Conservation (phyloP, 768 basidiomycete species). For the Calocera viscosa region DNA sequence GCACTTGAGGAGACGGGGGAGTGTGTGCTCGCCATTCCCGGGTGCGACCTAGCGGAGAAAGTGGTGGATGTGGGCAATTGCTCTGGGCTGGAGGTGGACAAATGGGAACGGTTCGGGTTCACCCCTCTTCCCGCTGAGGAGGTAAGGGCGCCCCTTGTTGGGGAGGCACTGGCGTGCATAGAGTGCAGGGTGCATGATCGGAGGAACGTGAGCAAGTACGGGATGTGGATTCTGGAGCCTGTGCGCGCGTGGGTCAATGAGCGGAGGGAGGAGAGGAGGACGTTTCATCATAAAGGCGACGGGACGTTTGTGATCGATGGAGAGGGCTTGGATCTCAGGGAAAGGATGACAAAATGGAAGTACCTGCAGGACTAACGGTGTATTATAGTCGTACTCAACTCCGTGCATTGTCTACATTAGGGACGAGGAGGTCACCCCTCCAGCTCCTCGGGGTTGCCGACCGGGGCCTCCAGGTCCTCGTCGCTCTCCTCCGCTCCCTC, state of each 20-base stretch:
- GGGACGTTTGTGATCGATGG: slow-evolving; percentile 11
- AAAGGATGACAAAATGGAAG: slow-evolving; percentile 10
- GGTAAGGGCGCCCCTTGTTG: neutral
- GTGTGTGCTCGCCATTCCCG: slow-evolving; percentile 6
- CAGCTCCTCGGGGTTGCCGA: neutral
- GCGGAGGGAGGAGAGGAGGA: slow-evolving; percentile 6
- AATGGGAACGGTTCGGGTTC: neutral
- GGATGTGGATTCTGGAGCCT: slow-evolving; percentile 4
- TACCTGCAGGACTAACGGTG: slow-evolving; percentile 9
- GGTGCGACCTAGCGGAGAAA: neutral
- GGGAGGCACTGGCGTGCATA: slow-evolving; percentile 6
- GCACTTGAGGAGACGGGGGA: slow-evolving; percentile 8
- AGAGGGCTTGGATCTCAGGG: slow-evolving; percentile 6
- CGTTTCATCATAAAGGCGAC: slow-evolving; percentile 8
- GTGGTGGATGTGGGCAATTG: slow-evolving; percentile 9
- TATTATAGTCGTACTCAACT: no score
- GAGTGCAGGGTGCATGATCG: slow-evolving; percentile 8
- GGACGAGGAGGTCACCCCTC: neutral
- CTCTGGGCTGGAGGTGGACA: slow-evolving; percentile 5
- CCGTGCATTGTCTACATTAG: neutral
- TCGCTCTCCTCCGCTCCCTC: neutral
- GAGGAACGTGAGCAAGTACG: neutral
- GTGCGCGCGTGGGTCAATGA: slow-evolving; percentile 8
- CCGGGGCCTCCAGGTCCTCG: neutral
- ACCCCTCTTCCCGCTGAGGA: neutral